phyloP scores from a whole-genome alignment of 805 yeast species.

The Clavispora vitiphila region DNA sequence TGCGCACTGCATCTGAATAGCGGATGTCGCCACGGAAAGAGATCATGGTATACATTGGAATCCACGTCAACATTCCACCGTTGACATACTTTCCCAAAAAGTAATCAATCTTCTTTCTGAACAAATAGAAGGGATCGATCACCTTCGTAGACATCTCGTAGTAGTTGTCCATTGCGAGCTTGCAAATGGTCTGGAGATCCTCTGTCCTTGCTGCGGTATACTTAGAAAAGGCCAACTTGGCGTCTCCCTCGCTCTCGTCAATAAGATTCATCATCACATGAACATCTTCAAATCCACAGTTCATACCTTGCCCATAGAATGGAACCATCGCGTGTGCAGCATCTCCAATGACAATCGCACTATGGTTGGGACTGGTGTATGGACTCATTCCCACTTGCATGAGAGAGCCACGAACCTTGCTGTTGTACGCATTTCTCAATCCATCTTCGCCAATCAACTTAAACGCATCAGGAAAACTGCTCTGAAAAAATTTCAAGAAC shows the following conservation, averaged over 20 bases:
- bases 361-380: constrained; percentile 57
- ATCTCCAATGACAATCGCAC: constrained; percentile 74
- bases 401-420: constrained; percentile 72
- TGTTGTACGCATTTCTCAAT: constrained; percentile 45
- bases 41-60: constrained; percentile 89
- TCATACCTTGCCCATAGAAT: constrained; percentile 97
- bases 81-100: constrained; percentile 54
- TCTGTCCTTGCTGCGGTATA: constrained; percentile 54
- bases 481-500: constrained; percentile 49
- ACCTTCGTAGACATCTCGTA: constrained; percentile 85
- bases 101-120: constrained; percentile 67
- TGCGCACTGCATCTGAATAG: constrained; percentile 61
- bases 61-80: constrained; percentile 50
- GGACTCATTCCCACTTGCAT: constrained; percentile 68
- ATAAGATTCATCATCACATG: constrained; percentile 53
- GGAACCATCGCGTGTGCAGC: constrained; percentile 98
- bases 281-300: constrained; percentile 93
- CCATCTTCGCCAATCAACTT: constrained; percentile 57
- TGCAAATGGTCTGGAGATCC: constrained; percentile 72
- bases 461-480: constrained; percentile 71
- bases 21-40: constrained; percentile 81
- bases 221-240: constrained; percentile 45
- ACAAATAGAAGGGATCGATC: constrained; percentile 50
- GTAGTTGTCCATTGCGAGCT: constrained; percentile 76
- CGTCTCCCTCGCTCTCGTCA: constrained; percentile 35